Evolutionary conservation across 768 basidiomycete species (phyloP).

Genomic region (Macrocybe gigantea): DNA sequence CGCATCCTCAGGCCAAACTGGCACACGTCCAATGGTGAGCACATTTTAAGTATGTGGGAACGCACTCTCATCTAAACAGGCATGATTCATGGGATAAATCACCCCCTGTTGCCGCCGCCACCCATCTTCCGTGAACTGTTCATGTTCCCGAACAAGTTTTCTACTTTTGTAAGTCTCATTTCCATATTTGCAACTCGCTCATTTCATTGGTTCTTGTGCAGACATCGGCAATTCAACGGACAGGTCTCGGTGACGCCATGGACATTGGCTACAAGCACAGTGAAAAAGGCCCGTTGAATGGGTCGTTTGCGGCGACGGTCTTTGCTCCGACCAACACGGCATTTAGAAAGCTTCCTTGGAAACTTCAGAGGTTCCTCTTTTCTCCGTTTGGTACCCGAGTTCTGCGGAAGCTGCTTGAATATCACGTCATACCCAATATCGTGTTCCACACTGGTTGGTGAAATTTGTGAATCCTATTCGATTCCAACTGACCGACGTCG

Average conservation of each 20-base stretch:
- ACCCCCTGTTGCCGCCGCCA: constrained; percentile 51
- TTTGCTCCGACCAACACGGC: constrained; percentile 52
- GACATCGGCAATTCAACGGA: constrained; percentile 55
- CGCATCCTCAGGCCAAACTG: constrained; percentile 35
- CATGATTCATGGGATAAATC: constrained; percentile 46
- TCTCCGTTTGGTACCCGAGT: constrained; percentile 49
- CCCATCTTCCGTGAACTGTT: constrained; percentile 45
- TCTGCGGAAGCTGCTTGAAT: constrained; percentile 50
- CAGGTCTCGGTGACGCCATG: constrained; percentile 35
- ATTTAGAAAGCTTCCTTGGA: constrained; percentile 41
- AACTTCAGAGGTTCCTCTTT: constrained; percentile 50
- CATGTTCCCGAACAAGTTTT: constrained; percentile 34
- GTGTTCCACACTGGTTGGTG: constrained; percentile 45
- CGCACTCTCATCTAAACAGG: constrained; percentile 19
- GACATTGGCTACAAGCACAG: constrained; percentile 32
- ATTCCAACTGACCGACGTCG: neutral
- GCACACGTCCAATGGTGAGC: constrained; percentile 46
- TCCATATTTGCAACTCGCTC: neutral
- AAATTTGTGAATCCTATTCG: neutral
- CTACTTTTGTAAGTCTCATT: constrained; percentile 35
- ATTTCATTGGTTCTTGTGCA: constrained; percentile 9
- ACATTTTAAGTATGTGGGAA: neutral
- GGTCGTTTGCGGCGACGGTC: constrained; percentile 40
- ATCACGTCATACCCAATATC: constrained; percentile 46
- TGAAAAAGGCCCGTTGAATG: constrained; percentile 33